Evolutionary conservation across 106 monocot genomes (phyloP).

Genomic region (Acorus gramineus): DNA sequence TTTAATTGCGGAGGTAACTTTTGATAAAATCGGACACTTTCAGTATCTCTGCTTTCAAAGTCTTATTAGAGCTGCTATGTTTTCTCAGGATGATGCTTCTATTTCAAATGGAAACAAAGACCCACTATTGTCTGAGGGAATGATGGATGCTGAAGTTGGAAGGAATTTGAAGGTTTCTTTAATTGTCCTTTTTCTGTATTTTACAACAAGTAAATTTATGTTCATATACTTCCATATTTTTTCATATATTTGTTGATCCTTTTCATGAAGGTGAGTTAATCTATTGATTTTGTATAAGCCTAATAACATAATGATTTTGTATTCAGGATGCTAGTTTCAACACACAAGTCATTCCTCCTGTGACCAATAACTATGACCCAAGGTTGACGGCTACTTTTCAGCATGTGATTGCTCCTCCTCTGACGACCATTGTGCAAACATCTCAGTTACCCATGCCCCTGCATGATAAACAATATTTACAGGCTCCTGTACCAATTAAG

Average conservation of each 20-base stretch:
- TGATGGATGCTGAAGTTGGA: conserved; percentile 67
- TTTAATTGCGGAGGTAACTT: conserved; percentile 73
- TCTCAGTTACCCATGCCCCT: conserved; percentile 36
- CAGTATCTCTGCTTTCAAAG: neutral
- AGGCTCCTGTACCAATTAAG: conserved; percentile 26
- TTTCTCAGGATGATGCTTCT: conserved; percentile 60
- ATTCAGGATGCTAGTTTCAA: conserved; percentile 47
- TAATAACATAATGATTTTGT: neutral
- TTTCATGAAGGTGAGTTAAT: neutral
- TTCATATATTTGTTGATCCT: neutral
- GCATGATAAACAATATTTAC: conserved; percentile 29
- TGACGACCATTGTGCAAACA: conserved; percentile 11
- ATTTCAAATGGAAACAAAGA: conserved; percentile 68
- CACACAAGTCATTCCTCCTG: conserved; percentile 22
- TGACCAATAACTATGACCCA: conserved; percentile 37
- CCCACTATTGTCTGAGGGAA: conserved; percentile 48
- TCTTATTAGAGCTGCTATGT: neutral
- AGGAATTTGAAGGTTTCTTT: conserved; percentile 72
- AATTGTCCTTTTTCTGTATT: no score
- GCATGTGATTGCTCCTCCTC: conserved; percentile 27
- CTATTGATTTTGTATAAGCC: no score
- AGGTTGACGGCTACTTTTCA: conserved; percentile 30
- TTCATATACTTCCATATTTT: no score
- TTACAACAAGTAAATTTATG: no score
- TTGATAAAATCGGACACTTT: neutral